phyloP scores from a whole-genome alignment of 176 grass and related monocot species.

The Oryza officinalis region DNA sequence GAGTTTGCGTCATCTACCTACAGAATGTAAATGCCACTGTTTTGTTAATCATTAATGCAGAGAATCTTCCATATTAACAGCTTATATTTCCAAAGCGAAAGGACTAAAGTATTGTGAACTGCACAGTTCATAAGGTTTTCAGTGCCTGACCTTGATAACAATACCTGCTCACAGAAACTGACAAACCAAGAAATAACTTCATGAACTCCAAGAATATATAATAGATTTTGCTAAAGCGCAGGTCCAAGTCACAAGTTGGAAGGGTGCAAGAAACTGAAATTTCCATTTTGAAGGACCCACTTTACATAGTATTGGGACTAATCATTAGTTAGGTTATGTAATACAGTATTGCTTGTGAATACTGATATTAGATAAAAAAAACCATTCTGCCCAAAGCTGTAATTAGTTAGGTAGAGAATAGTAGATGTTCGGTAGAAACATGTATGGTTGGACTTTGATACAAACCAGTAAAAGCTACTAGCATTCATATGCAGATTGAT shows the following conservation, averaged over 20 bases:
- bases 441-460: neutral
- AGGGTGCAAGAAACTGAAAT: neutral
- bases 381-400: neutral
- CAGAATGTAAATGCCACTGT: neutral
- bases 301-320: neutral
- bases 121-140: neutral
- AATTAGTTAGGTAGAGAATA: neutral
- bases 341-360: neutral
- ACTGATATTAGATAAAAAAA: neutral
- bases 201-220: neutral
- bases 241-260: neutral
- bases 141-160: neutral
- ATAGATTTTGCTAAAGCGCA: neutral
- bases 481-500: neutral
- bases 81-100: neutral
- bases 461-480: neutral
- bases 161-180: neutral
- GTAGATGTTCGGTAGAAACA: neutral
- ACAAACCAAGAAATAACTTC: neutral
- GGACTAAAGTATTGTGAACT: conserved; percentile 1
- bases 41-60: neutral
- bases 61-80: neutral
- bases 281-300: neutral
- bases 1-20: conserved; percentile 55
- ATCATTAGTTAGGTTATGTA: neutral